A percentile compares a stretch with the other conserved stretches of the same genome.
These are phyloP conservation scores for Omphalotus guepiniiformis DNA, from an alignment of 768 basidiomycete genomes.

Conservation along the genomic window DNA sequence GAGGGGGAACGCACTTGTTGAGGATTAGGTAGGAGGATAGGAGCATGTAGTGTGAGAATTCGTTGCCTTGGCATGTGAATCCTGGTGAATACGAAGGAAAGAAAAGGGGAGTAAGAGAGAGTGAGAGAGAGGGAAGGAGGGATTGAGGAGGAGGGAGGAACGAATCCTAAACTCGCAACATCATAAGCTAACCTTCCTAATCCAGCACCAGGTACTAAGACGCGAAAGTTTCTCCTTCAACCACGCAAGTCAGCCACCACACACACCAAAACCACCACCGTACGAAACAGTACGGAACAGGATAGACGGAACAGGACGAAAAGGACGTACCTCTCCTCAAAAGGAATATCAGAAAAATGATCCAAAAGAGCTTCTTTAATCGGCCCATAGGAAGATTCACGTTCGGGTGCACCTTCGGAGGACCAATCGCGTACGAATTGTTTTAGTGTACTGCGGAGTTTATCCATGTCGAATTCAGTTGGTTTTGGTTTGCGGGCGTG, in stretches of 20 bases:
- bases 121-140: neutral
- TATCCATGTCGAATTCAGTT: constrained; percentile 81
- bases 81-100: constrained; percentile 38
- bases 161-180: constrained; percentile 76
- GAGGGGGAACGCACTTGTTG: constrained; percentile 55
- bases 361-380: constrained; percentile 70
- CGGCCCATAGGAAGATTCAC: constrained; percentile 76
- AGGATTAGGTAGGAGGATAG: constrained; percentile 84
- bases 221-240: constrained; percentile 56
- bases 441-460: constrained; percentile 86
- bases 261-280: no score
- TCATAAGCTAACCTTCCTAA: constrained; percentile 88
- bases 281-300: no score
- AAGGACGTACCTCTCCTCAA: constrained; percentile 45
- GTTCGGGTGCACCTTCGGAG: constrained; percentile 73
- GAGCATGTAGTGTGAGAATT: constrained; percentile 95
- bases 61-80: constrained; percentile 89
- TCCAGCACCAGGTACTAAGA: constrained; percentile 89
- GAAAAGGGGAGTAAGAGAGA: constrained; percentile 5
- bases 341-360: constrained; percentile 55
- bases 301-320: neutral
- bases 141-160: constrained; percentile 27
- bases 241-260: no score
- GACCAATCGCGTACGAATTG: constrained; percentile 96
- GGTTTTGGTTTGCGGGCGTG: constrained; percentile 38